Evolutionary conservation across 2,329 filamentous ascomycete species (phyloP), one percentile per base, ranked within the genome.

Genomic region (Stachybotrys echinatus): DNA sequence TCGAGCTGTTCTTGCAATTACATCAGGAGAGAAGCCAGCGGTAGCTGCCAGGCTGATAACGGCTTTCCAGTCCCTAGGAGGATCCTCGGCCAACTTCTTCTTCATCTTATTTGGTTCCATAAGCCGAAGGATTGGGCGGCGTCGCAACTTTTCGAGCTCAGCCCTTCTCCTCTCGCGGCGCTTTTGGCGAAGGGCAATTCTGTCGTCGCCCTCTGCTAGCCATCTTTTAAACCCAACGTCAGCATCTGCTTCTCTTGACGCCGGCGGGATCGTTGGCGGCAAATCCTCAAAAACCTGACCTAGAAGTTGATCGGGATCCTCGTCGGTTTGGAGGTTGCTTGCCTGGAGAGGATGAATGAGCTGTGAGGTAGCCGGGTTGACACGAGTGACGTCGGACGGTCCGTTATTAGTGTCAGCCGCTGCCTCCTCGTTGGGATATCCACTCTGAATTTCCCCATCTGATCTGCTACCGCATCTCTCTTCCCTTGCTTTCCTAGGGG

Each of bases 11-110:
- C 88, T 80, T 48, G 83, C 79, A 12, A 96, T 68, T 1, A 84
- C 86, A 1, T 72, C 66, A 0, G 74, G 66, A 2, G 87, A 73
- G 67, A 91, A 92, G 0, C 88, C 89, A 2, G 80, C 80, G 46
- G 95, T 70, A 0, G 88, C 79, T 3, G 92, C 92, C 1, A 90
- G 76, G 1, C 88, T 88, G 23, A 96, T 70, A 2, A 96, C 80
- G 56, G 95, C 89, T 56, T 84, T 87, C 92, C 92, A 97, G 69
- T 95, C 88, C 20, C 88, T 79, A 12, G 83, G 70, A 14, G 66
- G 74, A 63, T 65, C 75, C 42, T 64, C 59, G 2, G 58, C 55
- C 4, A 66, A 58, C 48, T 58, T 66, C n/a, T 53, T 55, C 14
- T 62, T 59, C 12, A 45, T 43, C 19, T 57, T 61, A 5, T 34